Base-by-base conservation (phyloP, 192 early-diverging fungal species). In the Geosiphon pyriformis region DNA sequence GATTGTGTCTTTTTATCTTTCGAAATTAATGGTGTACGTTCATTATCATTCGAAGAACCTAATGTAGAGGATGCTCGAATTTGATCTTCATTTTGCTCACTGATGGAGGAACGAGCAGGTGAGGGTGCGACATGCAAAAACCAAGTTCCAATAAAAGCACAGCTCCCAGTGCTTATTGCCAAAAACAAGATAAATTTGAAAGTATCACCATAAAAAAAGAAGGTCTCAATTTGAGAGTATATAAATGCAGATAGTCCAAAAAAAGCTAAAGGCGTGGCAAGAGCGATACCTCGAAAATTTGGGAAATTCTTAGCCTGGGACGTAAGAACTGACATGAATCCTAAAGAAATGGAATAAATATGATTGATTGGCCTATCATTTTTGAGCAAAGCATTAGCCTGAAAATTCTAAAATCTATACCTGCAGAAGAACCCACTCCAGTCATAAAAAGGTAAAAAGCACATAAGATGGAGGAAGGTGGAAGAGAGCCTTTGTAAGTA, bases 211-310 rank as follows among this genome's bases (percentile, higher is more conserved):
- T 82, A 79, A 55, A 83, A 86, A 65, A 73, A 81, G 22, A 61
- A 67, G 2, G 71, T 78, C 68, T 85, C 81, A 20, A 88, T 70
- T 54, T 80, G 76, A 0, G 86, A 82, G 57, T 83, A 88, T 29
- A 85, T 73, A 58, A 83, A 74, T 17, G 86, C 83, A 17, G 86
- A 84, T 31, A 88, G 72, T 3, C 84, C 86, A 69, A 83, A 86
- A 47, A 77, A 68, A 10, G 82, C 81, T 48, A 83, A 69, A 47
- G 86, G 84, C 0, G 82, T 59, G 18, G 83, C 81, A 72, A 88
- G 66, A n/a, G 84, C 84, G 33, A 87, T 48, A 30, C 86, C 86
- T 27, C 79, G 62, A 6, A 74, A 48, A 1, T 80, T 78, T 31
- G 65, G 79, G 57, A 85, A 84, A 70, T 85, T 85, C 42, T 76